Conservation (phyloP, 2,329 filamentous ascomycete species). For the Trichoderma atroviride region DNA sequence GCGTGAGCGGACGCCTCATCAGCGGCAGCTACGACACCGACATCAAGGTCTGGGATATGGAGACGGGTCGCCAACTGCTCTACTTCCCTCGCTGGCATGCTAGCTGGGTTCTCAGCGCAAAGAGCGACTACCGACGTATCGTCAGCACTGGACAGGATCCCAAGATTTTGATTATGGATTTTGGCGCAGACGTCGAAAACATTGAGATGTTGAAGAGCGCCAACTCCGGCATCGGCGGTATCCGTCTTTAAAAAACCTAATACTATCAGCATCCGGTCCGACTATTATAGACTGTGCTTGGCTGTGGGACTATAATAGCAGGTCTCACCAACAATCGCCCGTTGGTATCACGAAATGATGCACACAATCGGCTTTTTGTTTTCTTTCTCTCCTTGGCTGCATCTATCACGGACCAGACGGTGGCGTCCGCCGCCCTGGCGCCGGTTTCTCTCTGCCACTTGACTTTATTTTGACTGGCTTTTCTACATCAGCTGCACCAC, state of each 20-base stretch:
- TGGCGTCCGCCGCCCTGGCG: background rate
- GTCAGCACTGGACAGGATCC: constrained; percentile 95
- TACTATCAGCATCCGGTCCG: constrained; percentile 24
- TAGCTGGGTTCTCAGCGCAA: constrained; percentile 95
- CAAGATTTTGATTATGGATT: constrained; percentile 91
- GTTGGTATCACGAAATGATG: constrained; percentile 4
- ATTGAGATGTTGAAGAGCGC: constrained; percentile 61
- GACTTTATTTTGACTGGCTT: background rate
- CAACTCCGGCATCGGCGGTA: constrained; percentile 26
- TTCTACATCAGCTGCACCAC: constrained; percentile 1
- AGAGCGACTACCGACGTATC: constrained; percentile 92
- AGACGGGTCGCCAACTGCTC: constrained; percentile 74
- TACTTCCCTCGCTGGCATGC: constrained; percentile 94
- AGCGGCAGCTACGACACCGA: constrained; percentile 94
- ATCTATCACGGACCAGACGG: background rate
- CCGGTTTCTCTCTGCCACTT: background rate
- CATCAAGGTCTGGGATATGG: constrained; percentile 91
- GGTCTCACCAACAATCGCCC: constrained; percentile 8
- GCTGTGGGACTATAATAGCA: constrained; percentile 10
- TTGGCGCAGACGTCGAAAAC: constrained; percentile 65
- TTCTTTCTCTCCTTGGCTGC: background rate
- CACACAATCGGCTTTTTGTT: background rate
- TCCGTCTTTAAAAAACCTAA: constrained; percentile 35
- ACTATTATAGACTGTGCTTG: constrained; percentile 19
- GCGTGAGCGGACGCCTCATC: constrained; percentile 79